Conservation (phyloP, 768 basidiomycete species). For the Lactarius vividus region DNA sequence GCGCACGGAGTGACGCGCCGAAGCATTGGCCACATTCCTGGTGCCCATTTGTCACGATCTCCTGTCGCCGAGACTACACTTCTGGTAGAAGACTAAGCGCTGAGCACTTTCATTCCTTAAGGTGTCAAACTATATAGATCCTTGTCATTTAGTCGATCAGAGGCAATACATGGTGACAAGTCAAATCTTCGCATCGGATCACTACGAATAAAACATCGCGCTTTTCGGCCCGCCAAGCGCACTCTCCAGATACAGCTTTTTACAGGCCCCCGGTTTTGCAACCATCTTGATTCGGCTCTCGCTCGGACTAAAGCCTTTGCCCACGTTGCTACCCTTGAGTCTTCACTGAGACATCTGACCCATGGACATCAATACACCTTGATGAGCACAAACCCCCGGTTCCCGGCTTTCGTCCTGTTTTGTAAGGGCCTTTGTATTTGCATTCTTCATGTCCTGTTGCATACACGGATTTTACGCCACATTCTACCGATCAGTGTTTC, state of each 20-base stretch:
- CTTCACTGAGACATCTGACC: not conserved
- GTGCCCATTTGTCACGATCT: not conserved
- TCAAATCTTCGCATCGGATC: constrained; percentile 10
- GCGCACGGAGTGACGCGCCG: not conserved
- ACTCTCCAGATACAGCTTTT: constrained; percentile 9
- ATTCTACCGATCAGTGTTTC: constrained; percentile 12
- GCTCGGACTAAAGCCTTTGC: not conserved
- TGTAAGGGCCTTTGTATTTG: not conserved
- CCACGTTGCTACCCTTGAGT: not conserved
- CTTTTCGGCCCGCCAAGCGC: not conserved
- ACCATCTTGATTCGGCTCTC: not conserved
- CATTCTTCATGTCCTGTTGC: not conserved
- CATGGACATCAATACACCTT: not conserved
- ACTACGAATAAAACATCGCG: not conserved
- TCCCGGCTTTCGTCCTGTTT: constrained; percentile 4
- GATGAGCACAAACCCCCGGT: not conserved
- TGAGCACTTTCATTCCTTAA: too few relatives aligned
- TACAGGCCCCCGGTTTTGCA: not conserved
- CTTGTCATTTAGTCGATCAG: too few relatives aligned
- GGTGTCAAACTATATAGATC: too few relatives aligned
- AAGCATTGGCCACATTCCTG: not conserved
- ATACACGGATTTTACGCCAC: not conserved
- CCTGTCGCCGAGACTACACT: not conserved
- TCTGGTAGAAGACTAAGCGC: too few relatives aligned
- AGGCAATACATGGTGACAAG: too few relatives aligned